These are phyloP conservation scores for Cutaneotrichosporon dermatis DNA, from an alignment of 1,284 basidiomycete species.

Conservation along the genomic window DNA sequence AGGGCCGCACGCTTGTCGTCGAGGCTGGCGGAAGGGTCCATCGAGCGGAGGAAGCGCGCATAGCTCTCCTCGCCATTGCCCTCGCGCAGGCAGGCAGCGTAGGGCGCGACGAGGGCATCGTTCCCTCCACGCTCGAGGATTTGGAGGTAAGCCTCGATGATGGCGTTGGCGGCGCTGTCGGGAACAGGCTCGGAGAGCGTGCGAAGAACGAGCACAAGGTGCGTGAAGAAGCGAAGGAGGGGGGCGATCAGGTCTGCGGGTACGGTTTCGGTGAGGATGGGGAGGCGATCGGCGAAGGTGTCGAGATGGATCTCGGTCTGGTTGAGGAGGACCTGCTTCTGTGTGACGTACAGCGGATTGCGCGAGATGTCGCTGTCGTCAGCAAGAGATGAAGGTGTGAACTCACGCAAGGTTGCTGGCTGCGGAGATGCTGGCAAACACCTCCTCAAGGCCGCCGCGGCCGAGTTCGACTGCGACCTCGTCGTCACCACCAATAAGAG, in stretches of 20 bases:
- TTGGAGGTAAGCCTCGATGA: constrained; percentile 82
- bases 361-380: constrained; percentile 55
- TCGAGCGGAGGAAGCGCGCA: constrained; percentile 76
- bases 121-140: constrained; percentile 81
- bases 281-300: constrained; percentile 64
- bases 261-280: constrained; percentile 1
- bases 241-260: constrained; percentile 34
- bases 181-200: constrained; percentile 72
- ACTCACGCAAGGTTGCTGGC: constrained; percentile 42
- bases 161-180: constrained; percentile 68
- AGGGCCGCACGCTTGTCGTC: constrained; percentile 69
- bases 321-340: constrained; percentile 78
- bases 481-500: constrained; percentile 27
- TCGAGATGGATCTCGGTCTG: constrained; percentile 64
- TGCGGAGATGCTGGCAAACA: constrained; percentile 41
- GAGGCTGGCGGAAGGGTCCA: constrained; percentile 65
- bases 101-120: constrained; percentile 84
- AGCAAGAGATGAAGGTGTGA: constrained; percentile 9
- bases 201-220: constrained; percentile 85
- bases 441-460: constrained; percentile 39
- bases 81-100: constrained; percentile 84
- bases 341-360: constrained; percentile 65
- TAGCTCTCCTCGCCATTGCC: constrained; percentile 84
- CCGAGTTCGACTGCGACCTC: constrained; percentile 32
- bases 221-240: constrained; percentile 80